A percentile compares a stretch with the other conserved stretches of the same genome.
phyloP scores from a whole-genome alignment of 768 basidiomycete genomes.

The Mycena floridula region DNA sequence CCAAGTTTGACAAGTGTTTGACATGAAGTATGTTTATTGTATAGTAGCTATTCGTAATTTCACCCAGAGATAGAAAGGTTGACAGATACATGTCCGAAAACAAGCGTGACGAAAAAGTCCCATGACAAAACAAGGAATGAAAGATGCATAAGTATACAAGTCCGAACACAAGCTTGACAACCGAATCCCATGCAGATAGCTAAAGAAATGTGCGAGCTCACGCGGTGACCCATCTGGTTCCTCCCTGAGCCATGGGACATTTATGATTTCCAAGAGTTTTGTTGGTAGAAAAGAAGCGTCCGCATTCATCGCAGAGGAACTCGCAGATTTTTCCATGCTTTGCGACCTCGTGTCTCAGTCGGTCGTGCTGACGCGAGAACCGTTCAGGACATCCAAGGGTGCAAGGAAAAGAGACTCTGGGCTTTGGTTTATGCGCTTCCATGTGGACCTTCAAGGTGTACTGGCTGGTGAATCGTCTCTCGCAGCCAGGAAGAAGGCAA shows the following conservation, averaged over 20 bases:
- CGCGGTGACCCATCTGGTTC: conserved; percentile 40
- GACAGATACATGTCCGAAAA: no score
- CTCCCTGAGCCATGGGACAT: conserved; percentile 45
- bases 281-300: conserved; percentile 46
- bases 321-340: conserved; percentile 55
- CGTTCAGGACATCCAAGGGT: conserved; percentile 48
- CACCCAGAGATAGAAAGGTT: no score
- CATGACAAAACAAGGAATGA: no score
- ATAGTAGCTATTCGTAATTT: no score
- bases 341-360: conserved; percentile 51
- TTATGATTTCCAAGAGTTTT: conserved; percentile 51
- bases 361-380: conserved; percentile 52
- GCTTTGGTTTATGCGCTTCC: conserved; percentile 50
- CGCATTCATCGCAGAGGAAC: conserved; percentile 44
- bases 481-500: conserved; percentile 40
- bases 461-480: conserved; percentile 44
- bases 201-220: conserved; percentile 7
- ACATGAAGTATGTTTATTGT: no score
- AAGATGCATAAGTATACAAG: no score
- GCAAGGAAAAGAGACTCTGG: conserved; percentile 40
- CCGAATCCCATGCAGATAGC: background rate
- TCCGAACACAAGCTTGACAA: no score
- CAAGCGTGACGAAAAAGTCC: no score
- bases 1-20: no score
- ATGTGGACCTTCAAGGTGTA: conserved; percentile 51